Evolutionary conservation across 164 flowering plant species (phyloP).

Genomic region (Vitis riparia): DNA sequence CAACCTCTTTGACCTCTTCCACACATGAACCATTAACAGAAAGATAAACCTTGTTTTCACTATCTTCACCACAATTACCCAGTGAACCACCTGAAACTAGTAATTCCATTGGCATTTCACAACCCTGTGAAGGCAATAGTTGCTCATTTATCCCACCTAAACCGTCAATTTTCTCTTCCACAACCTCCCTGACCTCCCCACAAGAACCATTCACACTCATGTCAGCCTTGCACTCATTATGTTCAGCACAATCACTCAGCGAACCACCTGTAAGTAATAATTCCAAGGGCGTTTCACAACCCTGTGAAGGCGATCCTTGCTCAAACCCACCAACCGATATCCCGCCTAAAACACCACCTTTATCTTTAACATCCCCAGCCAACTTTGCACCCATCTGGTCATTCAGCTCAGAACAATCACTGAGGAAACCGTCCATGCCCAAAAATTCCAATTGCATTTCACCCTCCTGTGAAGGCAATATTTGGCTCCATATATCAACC

Average conservation of each 20-base stretch:
- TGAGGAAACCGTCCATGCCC: not conserved
- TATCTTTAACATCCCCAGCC: too few species aligned
- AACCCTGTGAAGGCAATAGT: not conserved
- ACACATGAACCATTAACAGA: not conserved
- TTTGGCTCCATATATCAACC: conserved; percentile 2
- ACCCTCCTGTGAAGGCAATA: not conserved
- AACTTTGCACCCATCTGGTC: too few species aligned
- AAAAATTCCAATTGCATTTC: not conserved
- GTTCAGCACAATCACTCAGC: not conserved
- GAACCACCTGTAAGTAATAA: not conserved
- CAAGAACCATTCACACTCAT: not conserved
- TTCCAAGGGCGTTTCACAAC: not conserved
- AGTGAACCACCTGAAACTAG: conserved; percentile 2
- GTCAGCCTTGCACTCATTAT: not conserved
- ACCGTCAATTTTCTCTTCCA: conserved; percentile 1
- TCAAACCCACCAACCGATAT: not conserved
- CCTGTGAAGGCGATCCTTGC: not conserved
- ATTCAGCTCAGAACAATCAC: not conserved
- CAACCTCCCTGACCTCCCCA: not conserved
- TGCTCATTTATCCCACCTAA: not conserved
- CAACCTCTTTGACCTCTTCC: not conserved
- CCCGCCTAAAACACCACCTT: too few species aligned
- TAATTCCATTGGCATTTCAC: conserved; percentile 10
- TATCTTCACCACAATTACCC: conserved; percentile 1
- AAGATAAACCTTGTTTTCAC: conserved; percentile 10